These are phyloP conservation scores for Fragilaria crotonensis DNA, from an alignment of 108 stramenopile genomes.

Conservation along the genomic window DNA sequence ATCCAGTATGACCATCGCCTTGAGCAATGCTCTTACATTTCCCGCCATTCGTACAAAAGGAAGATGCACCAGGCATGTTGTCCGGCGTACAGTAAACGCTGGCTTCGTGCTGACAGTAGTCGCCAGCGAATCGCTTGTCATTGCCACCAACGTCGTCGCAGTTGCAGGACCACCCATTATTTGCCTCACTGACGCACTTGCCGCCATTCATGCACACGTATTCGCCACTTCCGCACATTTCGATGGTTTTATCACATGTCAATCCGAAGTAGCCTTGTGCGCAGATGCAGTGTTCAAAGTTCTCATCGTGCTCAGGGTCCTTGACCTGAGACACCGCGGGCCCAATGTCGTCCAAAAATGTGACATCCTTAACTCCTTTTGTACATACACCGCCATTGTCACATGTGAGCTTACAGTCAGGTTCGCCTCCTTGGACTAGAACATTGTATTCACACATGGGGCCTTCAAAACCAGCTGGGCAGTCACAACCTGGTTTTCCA, in stretches of 20 bases:
- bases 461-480: constrained; percentile 34
- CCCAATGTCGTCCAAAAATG: background rate
- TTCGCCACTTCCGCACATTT: constrained; percentile 42
- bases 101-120: constrained; percentile 36
- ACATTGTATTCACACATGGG: constrained; percentile 39
- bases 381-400: background rate
- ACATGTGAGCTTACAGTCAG: background rate
- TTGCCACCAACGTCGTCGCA: constrained; percentile 23
- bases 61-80: background rate
- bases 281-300: constrained; percentile 44
- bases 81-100: constrained; percentile 7
- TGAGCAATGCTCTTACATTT: constrained; percentile 9
- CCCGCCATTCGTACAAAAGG: constrained; percentile 22
- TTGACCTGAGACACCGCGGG: background rate
- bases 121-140: constrained; percentile 23
- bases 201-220: constrained; percentile 49
- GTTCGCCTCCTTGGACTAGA: constrained; percentile 5
- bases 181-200: constrained; percentile 15
- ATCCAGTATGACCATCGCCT: constrained; percentile 12
- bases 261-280: constrained; percentile 32
- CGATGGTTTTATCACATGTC: constrained; percentile 38
- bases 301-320: background rate
- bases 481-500: constrained; percentile 30
- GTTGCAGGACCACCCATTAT: constrained; percentile 29
- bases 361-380: background rate